Percentiles rank a stretch among this genome's conserved stretches.
These are phyloP conservation scores for Plenodomus tracheiphilus DNA, from an alignment of 2,329 filamentous ascomycete species.

Conservation along the genomic window DNA sequence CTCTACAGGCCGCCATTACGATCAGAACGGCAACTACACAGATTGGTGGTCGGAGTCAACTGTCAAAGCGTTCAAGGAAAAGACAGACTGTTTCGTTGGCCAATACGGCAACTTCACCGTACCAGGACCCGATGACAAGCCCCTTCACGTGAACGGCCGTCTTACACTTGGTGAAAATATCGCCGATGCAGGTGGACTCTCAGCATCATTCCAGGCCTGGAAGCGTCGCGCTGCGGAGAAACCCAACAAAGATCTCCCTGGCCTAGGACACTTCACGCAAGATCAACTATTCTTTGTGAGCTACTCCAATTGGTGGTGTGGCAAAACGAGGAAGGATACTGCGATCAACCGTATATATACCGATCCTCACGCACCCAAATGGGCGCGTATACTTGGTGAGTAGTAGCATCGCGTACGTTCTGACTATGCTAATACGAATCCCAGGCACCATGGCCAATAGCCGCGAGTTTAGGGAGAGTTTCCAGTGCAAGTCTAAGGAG, in stretches of 20 bases:
- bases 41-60: conserved; percentile 69
- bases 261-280: conserved; percentile 64
- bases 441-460: conserved; percentile 70
- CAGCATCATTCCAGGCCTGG: conserved; percentile 68
- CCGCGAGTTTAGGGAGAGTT: conserved; percentile 67
- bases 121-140: conserved; percentile 58
- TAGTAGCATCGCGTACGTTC: no score
- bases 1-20: conserved; percentile 65
- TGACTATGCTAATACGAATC: no score
- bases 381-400: conserved; percentile 59
- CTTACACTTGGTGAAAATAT: conserved; percentile 72
- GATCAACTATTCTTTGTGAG: conserved; percentile 72
- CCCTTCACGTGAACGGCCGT: conserved; percentile 64
- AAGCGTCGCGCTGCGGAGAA: conserved; percentile 58
- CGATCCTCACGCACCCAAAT: conserved; percentile 68
- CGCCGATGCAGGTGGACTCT: conserved; percentile 69
- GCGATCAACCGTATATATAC: conserved; percentile 62
- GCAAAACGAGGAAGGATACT: conserved; percentile 62
- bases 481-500: conserved; percentile 66
- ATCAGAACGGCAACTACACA: conserved; percentile 66
- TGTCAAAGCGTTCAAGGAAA: conserved; percentile 60
- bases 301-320: conserved; percentile 69
- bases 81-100: conserved; percentile 67
- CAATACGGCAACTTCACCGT: conserved; percentile 67
- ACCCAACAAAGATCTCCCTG: conserved; percentile 54